Conservation (phyloP, 345 rosid species). For the Eucalyptus lansdowneana region DNA sequence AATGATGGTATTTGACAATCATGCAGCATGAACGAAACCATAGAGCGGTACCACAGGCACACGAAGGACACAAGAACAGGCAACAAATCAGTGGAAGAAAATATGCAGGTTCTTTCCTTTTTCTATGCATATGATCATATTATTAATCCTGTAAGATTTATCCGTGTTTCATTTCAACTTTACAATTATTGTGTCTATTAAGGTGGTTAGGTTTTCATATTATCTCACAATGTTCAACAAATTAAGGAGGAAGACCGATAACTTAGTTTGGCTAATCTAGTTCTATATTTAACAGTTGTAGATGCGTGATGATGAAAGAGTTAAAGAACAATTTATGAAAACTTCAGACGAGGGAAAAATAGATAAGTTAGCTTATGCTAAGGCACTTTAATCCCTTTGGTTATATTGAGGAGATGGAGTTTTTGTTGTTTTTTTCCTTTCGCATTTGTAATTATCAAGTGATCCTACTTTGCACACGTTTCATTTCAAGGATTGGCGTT, state of each 20-base stretch:
- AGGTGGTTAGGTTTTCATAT: background rate
- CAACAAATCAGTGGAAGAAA: conserved; percentile 1
- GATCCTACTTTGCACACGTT: background rate
- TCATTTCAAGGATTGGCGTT: background rate
- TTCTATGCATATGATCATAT: background rate
- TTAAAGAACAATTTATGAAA: background rate
- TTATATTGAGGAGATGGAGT: background rate
- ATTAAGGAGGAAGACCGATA: background rate
- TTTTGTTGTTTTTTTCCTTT: background rate
- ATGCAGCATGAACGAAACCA: conserved; percentile 18
- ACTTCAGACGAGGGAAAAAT: background rate
- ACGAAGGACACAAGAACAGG: conserved; percentile 1
- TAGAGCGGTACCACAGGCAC: conserved; percentile 12
- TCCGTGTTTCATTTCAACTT: background rate
- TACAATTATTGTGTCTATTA: background rate
- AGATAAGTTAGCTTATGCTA: background rate
- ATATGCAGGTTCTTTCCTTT: conserved; percentile 8
- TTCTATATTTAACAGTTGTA: background rate
- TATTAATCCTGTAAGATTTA: background rate
- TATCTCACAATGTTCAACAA: background rate
- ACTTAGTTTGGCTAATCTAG: background rate
- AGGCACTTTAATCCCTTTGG: background rate
- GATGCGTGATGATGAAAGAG: background rate
- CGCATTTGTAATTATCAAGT: background rate
- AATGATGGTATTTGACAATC: background rate